phyloP scores from a whole-genome alignment of 139 green algal species.

The Picochlorum sp. region DNA sequence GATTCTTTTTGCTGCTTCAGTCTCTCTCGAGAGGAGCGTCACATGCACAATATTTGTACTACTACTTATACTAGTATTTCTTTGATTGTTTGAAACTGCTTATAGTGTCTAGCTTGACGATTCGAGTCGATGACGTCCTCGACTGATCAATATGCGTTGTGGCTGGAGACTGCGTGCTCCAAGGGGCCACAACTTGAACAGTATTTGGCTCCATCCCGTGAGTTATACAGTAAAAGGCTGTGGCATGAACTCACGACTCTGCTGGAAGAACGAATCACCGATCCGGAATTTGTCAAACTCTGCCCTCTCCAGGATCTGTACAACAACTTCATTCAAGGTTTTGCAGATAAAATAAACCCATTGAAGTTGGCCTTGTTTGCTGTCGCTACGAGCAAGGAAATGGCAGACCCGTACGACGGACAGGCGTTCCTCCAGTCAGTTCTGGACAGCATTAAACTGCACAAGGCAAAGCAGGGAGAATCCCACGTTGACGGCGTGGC shows the following conservation, averaged over 20 bases:
- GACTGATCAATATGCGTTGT: background rate
- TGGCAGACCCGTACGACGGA: conserved; percentile 22
- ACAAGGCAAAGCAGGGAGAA: conserved; percentile 1
- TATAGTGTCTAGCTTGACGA: too few species aligned
- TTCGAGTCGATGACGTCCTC: background rate
- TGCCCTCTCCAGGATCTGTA: conserved; percentile 60
- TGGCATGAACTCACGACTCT: conserved; percentile 95
- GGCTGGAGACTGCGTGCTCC: background rate
- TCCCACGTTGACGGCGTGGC: conserved; percentile 14
- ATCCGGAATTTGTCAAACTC: conserved; percentile 21
- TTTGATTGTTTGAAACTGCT: too few species aligned
- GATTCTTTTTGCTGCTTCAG: too few species aligned
- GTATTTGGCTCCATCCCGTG: conserved; percentile 45
- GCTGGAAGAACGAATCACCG: conserved; percentile 56
- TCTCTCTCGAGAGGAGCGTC: too few species aligned
- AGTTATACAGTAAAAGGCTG: conserved; percentile 83
- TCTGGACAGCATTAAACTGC: conserved; percentile 46
- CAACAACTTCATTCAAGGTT: conserved; percentile 81
- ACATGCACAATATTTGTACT: background rate
- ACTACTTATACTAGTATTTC: too few species aligned
- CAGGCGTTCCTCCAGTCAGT: conserved; percentile 59
- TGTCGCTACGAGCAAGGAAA: conserved; percentile 33
- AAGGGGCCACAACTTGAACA: conserved; percentile 42
- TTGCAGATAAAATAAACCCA: conserved; percentile 86
- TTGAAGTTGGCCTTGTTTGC: conserved; percentile 87